phyloP scores from a whole-genome alignment of 1,284 basidiomycete species.

The Malassezia obtusa region DNA sequence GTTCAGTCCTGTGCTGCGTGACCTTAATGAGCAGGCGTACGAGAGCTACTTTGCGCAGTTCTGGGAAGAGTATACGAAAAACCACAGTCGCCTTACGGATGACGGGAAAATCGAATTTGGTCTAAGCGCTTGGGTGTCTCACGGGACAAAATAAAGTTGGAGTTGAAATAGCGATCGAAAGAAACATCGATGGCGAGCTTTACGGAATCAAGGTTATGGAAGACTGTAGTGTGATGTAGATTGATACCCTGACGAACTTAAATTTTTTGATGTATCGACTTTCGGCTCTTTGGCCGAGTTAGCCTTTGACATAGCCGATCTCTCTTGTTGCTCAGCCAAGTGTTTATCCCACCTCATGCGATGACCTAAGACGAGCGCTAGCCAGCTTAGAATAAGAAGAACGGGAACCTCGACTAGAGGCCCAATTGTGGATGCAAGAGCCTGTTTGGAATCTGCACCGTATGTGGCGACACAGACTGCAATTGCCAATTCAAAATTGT shows the following conservation, averaged over 20 bases:
- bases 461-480: constrained; percentile 71
- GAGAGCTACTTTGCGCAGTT: too few relatives aligned
- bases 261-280: not conserved
- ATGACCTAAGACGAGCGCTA: constrained; percentile 55
- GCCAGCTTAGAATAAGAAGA: constrained; percentile 62
- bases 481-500: constrained; percentile 60
- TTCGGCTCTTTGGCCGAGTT: too few relatives aligned
- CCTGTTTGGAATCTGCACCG: constrained; percentile 28
- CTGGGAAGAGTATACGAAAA: too few relatives aligned
- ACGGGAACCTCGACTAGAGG: constrained; percentile 55
- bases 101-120: too few relatives aligned
- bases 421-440: constrained; percentile 29
- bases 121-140: too few relatives aligned
- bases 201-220: constrained; percentile 44
- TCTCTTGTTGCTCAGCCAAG: not conserved
- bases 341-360: constrained; percentile 20
- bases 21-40: too few relatives aligned
- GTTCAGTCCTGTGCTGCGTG: too few relatives aligned
- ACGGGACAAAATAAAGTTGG: constrained; percentile 7
- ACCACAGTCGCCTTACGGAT: too few relatives aligned
- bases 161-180: constrained; percentile 42
- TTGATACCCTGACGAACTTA: constrained; percentile 7
- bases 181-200: constrained; percentile 42
- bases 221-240: constrained; percentile 27
- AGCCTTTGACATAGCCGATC: not conserved